These are phyloP conservation scores for Serendipita vermifera DNA, from an alignment of 768 basidiomycete species.

Conservation along the genomic window DNA sequence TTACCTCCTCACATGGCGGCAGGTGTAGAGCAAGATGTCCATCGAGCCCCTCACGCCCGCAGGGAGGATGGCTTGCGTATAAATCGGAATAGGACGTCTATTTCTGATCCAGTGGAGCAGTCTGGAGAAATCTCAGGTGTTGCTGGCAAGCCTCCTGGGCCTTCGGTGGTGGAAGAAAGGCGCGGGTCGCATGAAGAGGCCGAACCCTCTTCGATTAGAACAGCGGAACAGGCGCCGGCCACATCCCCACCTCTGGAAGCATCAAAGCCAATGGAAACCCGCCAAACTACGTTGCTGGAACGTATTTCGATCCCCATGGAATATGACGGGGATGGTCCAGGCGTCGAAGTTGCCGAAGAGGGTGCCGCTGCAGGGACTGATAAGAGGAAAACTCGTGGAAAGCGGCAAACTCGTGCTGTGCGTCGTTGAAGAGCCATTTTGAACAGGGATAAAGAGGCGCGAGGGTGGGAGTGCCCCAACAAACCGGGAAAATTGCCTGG, in stretches of 20 bases:
- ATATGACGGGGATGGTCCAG: background rate
- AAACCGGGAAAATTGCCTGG: no score
- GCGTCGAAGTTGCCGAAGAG: background rate
- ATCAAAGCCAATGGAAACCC: background rate
- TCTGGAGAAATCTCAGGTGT: no score
- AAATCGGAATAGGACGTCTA: background rate
- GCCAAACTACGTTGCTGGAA: background rate
- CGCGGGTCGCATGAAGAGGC: background rate
- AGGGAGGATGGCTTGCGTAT: background rate
- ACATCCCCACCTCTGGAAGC: background rate
- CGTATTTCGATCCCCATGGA: background rate
- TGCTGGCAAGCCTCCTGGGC: background rate
- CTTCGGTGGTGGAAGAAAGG: background rate
- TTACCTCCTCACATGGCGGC: background rate
- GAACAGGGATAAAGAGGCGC: no score
- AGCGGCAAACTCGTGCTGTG: background rate
- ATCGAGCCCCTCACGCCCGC: background rate
- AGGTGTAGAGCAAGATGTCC: background rate
- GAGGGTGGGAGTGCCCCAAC: no score
- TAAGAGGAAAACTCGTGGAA: background rate
- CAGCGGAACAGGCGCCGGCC: background rate
- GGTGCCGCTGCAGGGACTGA: background rate
- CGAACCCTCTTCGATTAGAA: background rate
- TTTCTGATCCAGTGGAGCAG: no score
- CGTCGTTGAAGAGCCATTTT: slow-evolving; percentile 10